Base-by-base conservation (phyloP, 2,329 filamentous ascomycete species). In the Cryphonectria radicalis region DNA sequence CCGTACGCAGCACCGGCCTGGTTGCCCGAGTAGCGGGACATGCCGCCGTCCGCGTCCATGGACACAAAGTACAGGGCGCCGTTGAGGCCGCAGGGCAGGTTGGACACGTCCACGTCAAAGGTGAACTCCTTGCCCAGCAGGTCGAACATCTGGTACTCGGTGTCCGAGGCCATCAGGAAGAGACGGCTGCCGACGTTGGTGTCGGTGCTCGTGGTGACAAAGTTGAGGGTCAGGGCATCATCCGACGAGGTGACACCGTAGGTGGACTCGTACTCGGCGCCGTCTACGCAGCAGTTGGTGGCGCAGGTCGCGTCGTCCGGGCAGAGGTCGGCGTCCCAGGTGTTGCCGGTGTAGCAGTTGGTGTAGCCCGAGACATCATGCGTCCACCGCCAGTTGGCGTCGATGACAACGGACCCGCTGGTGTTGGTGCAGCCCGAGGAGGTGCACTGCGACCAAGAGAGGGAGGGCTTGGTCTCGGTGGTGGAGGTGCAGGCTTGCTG, bases 61-160 rank as follows among this genome's bases (percentile, higher is more conserved):
- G 85, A 83, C 63, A 88, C 85, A 69, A 90, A 88, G 82, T 93
- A 93, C 63, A 93, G 82, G 63, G 91, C 91, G 69, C 91, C 91
- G 80, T 93, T 93, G 72, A 93, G 81, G 72, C 91, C 91, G 77
- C 91, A 93, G 72, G 88, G 87, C 28, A 92, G 83, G 75, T 87
- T 86, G 57, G 90, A 92, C 62, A 92, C 88, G 78, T 93, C 91
- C 37, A 92, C 90, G 69, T 92, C 90, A 73, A 93, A 92, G 69
- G 89, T 90, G 81, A 93, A 90, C 80, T 93, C 91, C 77, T 90
- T 86, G 80, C 89, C 89, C 68, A 89, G 83, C 71, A 92, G 83
- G 72, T 88, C 85, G 81, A 92, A 90, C 77, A 87, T 85, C 81
- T 92, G 82, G 80, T 93, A 93, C 72, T 86, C 87, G 75, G 83